A percentile compares a stretch with the other conserved stretches of the same genome.
Conservation (phyloP, 441 rosid species). For the Gossypium davidsonii region DNA sequence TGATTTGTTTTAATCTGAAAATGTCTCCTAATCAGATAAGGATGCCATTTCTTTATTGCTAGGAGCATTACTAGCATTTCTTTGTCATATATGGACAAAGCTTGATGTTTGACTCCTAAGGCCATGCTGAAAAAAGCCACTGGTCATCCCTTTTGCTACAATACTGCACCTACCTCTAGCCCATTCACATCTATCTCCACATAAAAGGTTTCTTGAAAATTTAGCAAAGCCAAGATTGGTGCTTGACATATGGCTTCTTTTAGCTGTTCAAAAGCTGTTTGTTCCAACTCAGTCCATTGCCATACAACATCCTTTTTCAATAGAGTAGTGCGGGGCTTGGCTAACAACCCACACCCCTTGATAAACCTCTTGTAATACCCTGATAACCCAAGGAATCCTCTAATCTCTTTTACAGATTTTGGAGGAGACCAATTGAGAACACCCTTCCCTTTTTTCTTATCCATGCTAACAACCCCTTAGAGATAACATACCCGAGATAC, state of each 20-base stretch:
- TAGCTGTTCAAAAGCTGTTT: neutral
- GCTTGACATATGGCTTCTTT: neutral
- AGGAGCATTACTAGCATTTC: neutral
- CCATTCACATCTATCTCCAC: neutral
- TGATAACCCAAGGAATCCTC: neutral
- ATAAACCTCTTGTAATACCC: too few relatives aligned
- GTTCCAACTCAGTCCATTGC: neutral
- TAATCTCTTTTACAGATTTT: neutral
- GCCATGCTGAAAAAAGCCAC: neutral
- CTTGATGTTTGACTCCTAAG: neutral
- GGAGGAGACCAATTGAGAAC: neutral
- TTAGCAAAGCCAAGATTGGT: too few relatives aligned
- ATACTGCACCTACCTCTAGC: neutral
- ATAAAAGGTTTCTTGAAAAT: too few relatives aligned
- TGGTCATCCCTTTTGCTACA: neutral
- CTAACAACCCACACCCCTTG: neutral
- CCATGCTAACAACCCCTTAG: too few relatives aligned
- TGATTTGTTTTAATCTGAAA: neutral
- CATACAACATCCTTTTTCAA: neutral
- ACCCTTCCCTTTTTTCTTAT: neutral
- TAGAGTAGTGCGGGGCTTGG: neutral
- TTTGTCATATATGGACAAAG: neutral
- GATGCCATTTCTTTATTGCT: neutral
- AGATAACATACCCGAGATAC: neutral
- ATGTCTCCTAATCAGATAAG: neutral